Evolutionary conservation across 805 yeast species (phyloP).

Genomic region (Candida fluviatilis): DNA sequence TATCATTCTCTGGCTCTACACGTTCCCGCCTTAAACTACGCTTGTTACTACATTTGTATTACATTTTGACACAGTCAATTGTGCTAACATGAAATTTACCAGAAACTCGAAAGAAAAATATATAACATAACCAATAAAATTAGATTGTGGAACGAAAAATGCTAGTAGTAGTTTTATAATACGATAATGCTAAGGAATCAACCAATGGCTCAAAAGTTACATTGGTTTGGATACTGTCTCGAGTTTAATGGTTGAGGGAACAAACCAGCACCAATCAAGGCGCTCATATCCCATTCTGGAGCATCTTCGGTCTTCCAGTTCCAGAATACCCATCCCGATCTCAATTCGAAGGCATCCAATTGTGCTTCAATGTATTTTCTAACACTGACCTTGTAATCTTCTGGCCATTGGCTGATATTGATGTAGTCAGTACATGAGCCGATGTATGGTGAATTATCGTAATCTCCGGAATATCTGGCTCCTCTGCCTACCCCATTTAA

Average conservation of each 20-base stretch:
- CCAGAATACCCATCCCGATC: slow-evolving; percentile 92
- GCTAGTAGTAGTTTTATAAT: too few relatives aligned
- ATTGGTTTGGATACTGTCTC: slow-evolving; percentile 69
- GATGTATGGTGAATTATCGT: slow-evolving; percentile 35
- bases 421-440: slow-evolving; percentile 56
- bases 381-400: slow-evolving; percentile 49
- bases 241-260: slow-evolving; percentile 78
- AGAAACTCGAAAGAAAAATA: too few relatives aligned
- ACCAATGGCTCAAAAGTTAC: slow-evolving; percentile 26
- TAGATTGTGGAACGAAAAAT: too few relatives aligned
- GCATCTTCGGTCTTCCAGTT: slow-evolving; percentile 83
- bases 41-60: too few relatives aligned
- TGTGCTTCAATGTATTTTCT: slow-evolving; percentile 85
- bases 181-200: too few relatives aligned
- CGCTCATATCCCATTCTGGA: slow-evolving; percentile 81
- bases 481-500: slow-evolving; percentile 83
- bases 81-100: too few relatives aligned
- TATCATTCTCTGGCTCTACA: too few relatives aligned
- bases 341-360: slow-evolving; percentile 70
- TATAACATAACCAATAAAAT: too few relatives aligned
- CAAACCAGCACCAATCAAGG: slow-evolving; percentile 51
- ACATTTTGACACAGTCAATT: too few relatives aligned
- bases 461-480: slow-evolving; percentile 71
- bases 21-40: too few relatives aligned
- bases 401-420: slow-evolving; percentile 48